A percentile compares a stretch with the other conserved stretches of the same genome.
These are phyloP conservation scores for Thuja plicata DNA, from an alignment of 83 land plant genomes.

Conservation along the genomic window DNA sequence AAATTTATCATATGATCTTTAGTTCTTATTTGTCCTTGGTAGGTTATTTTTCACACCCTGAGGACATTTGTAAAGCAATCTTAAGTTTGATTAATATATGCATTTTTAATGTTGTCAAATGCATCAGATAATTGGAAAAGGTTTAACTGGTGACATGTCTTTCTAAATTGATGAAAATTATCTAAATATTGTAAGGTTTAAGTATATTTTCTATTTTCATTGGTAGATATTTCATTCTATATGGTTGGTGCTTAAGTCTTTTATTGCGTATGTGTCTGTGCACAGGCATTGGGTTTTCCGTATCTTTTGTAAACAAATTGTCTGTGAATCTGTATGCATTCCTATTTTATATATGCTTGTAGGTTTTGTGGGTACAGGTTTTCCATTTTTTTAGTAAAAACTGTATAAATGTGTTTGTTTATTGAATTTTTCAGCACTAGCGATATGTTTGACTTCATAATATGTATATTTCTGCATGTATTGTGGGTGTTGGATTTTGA, in stretches of 20 bases:
- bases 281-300: too few species aligned
- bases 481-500: too few species aligned
- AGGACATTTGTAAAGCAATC: background rate
- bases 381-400: background rate
- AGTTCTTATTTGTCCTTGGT: background rate
- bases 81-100: background rate
- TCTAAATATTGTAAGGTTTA: background rate
- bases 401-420: too few species aligned
- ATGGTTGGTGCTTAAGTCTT: too few species aligned
- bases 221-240: too few species aligned
- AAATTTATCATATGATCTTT: background rate
- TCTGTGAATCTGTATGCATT: too few species aligned
- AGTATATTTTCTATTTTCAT: background rate
- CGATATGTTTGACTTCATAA: too few species aligned
- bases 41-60: background rate
- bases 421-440: too few species aligned
- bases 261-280: too few species aligned
- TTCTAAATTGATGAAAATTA: background rate
- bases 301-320: too few species aligned
- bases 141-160: background rate
- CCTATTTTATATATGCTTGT: background rate
- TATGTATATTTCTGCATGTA: too few species aligned
- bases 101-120: background rate
- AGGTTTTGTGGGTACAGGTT: background rate
- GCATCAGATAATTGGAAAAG: background rate